Percentiles rank a stretch among this genome's conserved stretches.
phyloP scores from a whole-genome alignment of 441 rosid genomes.

The Arabidopsis lyrata region DNA sequence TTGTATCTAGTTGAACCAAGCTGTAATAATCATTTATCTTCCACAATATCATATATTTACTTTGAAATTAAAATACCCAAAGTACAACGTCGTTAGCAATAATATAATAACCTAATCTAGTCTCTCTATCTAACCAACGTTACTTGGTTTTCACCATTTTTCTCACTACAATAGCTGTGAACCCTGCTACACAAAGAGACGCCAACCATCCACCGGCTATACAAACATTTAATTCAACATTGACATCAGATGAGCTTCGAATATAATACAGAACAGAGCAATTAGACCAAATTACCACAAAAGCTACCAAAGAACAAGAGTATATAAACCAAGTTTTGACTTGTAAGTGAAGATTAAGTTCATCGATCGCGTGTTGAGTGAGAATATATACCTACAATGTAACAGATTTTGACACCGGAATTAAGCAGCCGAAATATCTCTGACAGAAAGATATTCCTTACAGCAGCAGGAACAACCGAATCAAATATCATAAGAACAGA shows the following conservation, averaged over 20 bases:
- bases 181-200: constrained; percentile 91
- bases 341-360: not conserved
- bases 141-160: constrained; percentile 85
- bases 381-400: constrained; percentile 60
- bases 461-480: constrained; percentile 70
- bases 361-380: not conserved
- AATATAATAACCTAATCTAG: too few relatives aligned
- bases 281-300: not conserved
- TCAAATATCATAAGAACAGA: constrained; percentile 77
- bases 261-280: constrained; percentile 9
- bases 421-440: constrained; percentile 92
- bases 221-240: constrained; percentile 34
- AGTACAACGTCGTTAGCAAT: too few relatives aligned
- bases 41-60: too few relatives aligned
- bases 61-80: too few relatives aligned
- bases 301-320: constrained; percentile 18
- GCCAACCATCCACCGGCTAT: constrained; percentile 97
- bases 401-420: constrained; percentile 91
- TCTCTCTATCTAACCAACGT: too few relatives aligned
- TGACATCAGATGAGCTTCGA: not conserved
- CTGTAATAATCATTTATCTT: too few relatives aligned
- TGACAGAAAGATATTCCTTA: constrained; percentile 87
- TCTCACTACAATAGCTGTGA: constrained; percentile 83
- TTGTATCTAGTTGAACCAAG: too few relatives aligned
- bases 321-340: not conserved